Percentiles rank a stretch among this genome's conserved stretches.
These are phyloP conservation scores for Cymbopogon citratus DNA, from an alignment of 176 grass and related monocot species.

Conservation along the genomic window DNA sequence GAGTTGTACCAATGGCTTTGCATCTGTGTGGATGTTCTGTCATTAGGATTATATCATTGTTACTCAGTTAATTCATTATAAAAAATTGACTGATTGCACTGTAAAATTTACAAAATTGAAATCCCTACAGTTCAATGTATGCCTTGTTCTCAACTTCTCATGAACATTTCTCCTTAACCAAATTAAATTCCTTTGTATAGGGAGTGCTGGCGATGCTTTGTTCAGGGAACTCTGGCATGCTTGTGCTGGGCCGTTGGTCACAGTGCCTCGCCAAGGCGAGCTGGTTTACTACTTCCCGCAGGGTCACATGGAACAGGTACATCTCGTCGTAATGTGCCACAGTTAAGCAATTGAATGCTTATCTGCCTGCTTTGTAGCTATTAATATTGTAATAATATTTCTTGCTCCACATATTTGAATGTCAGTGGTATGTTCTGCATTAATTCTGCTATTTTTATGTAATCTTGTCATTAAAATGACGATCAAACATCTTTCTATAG, in stretches of 20 bases:
- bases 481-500: slow-evolving; percentile 22
- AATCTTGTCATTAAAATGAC: slow-evolving; percentile 24
- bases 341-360: neutral
- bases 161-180: neutral
- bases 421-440: neutral
- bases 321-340: neutral
- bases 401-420: neutral
- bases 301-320: slow-evolving; percentile 96
- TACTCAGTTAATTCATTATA: neutral
- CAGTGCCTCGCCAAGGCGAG: slow-evolving; percentile 60
- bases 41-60: neutral
- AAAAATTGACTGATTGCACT: neutral
- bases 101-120: neutral
- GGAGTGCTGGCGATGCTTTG: slow-evolving; percentile 37
- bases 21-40: neutral
- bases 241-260: slow-evolving; percentile 75
- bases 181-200: slow-evolving; percentile 24
- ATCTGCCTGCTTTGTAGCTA: neutral
- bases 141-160: neutral
- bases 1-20: neutral
- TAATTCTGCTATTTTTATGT: neutral
- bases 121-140: neutral
- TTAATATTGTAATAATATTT: neutral
- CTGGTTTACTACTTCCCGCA: slow-evolving; percentile 94
- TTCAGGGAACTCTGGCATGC: slow-evolving; percentile 86